Evolutionary conservation across 2,329 filamentous ascomycete species (phyloP).

Genomic region (Sclerotinia trifoliorum): DNA sequence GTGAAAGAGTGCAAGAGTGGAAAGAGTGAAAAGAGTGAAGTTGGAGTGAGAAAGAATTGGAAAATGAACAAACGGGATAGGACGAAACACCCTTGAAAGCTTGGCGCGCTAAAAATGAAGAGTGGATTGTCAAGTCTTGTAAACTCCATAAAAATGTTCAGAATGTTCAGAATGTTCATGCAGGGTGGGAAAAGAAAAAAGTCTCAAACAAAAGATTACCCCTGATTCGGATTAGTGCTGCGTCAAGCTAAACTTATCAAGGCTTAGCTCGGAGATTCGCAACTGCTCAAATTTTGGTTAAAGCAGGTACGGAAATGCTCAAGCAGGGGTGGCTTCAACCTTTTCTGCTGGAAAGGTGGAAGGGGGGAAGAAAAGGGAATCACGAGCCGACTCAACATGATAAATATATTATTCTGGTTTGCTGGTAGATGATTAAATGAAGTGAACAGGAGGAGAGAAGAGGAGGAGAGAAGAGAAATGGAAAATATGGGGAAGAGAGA

Average conservation of each 20-base stretch:
- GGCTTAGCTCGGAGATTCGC: background rate
- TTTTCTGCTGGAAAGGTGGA: too few relatives aligned
- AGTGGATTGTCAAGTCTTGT: background rate
- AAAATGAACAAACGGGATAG: background rate
- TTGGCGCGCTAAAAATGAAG: background rate
- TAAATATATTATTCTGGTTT: background rate
- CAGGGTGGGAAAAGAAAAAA: background rate
- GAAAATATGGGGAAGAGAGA: background rate
- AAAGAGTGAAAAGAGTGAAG: background rate
- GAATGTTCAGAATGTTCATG: slow-evolving; percentile 6
- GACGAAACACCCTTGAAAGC: slow-evolving; percentile 5
- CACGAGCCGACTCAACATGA: background rate
- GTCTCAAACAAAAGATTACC: slow-evolving; percentile 12
- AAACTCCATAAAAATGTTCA: background rate
- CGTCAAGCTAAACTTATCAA: background rate
- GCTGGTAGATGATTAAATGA: background rate
- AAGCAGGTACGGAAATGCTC: slow-evolving; percentile 10
- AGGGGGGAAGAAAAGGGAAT: background rate
- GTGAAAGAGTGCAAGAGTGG: background rate
- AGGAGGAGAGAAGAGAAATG: background rate
- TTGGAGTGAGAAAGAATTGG: background rate
- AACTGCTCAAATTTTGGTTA: slow-evolving; percentile 8
- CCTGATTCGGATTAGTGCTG: background rate
- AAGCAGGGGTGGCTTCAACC: background rate
- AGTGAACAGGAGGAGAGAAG: background rate